Evolutionary conservation across 768 basidiomycete species (phyloP), one percentile per base, ranked within the genome.

Genomic region (Pleurotus sapidus): DNA sequence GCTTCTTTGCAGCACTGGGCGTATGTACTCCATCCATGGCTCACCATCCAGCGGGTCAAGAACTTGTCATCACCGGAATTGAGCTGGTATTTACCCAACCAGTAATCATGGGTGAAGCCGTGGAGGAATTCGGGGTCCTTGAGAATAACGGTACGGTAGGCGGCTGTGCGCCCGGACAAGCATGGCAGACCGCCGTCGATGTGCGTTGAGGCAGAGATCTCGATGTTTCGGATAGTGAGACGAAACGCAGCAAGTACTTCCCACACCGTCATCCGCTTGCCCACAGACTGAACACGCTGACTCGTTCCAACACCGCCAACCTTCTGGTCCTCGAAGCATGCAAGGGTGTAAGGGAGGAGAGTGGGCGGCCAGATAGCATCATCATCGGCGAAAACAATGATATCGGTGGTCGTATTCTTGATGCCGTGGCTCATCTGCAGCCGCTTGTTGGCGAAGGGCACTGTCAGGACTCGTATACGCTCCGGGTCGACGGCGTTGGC

Each of bases 291-390:
- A 5, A 96, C 93, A 43, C 92, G 84, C 73, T 95, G 94, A 45
- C 86, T 87, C 3, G 94, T 96, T 30, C 95, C 93, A 4, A 95
- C 94, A 34, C 93, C 94, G 42, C 95, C 93, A 40, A 96, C 81
- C 68, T 90, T 87, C 74, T 95, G 93, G 73, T 96, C 95, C 73
- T 95, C 94, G 65, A 96, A 95, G 68, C 92, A 94, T 9, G 93
- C 93, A 45, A 96, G 83, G 57, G 90, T 84, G 70, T 88, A 91
- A 0, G 91, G 91, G n/a, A 96, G 75, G 58, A 97, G 82, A 3
- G 91, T 94, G 0, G 92, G 86, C 1, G 93, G 93, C 94, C 94
- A 97, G 66, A 97, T 94, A 42, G 94, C 93, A 69, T 97, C 93
- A 65, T 97, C 94, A 67, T 95, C 94, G 6, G 93, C 93, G 64